Conservation (phyloP, 1,139 yeast genomes). For the Williopsis jadinii region DNA sequence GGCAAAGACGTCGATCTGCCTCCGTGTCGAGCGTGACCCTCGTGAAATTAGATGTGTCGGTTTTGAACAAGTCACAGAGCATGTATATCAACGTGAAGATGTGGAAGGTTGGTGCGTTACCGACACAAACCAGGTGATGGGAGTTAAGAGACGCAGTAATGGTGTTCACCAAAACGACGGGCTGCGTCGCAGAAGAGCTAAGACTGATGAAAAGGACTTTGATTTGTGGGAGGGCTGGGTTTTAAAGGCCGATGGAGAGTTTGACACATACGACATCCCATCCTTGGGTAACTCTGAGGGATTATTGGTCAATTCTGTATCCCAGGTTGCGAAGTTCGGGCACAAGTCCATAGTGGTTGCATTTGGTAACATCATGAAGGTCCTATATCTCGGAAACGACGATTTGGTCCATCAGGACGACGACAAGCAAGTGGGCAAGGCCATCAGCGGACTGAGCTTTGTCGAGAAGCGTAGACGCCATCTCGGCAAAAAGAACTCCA, state of each 20-base stretch:
- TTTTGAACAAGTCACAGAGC: constrained; percentile 67
- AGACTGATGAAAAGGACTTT: constrained; percentile 17
- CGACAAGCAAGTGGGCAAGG: constrained; percentile 19
- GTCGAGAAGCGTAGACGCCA: constrained; percentile 28
- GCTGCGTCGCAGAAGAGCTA: constrained; percentile 18
- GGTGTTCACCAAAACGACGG: constrained; percentile 6
- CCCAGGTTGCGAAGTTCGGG: constrained; percentile 60
- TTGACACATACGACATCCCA: constrained; percentile 57
- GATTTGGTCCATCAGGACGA: constrained; percentile 37
- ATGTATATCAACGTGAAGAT: constrained; percentile 56
- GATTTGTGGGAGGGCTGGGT: constrained; percentile 79
- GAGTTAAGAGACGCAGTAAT: constrained; percentile 38
- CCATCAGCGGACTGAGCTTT: constrained; percentile 27
- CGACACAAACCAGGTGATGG: constrained; percentile 70
- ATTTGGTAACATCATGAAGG: constrained; percentile 65
- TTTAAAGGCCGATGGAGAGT: constrained; percentile 56
- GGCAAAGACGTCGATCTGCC: constrained; percentile 73
- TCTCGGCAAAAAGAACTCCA: constrained; percentile 5
- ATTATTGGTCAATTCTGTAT: constrained; percentile 40
- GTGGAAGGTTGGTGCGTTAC: constrained; percentile 76
- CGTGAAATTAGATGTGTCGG: constrained; percentile 87
- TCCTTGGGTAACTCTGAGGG: constrained; percentile 33
- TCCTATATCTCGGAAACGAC: constrained; percentile 66
- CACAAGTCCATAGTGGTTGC: constrained; percentile 70
- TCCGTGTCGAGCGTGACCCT: constrained; percentile 88